These are phyloP conservation scores for Boletus tomentosulus DNA, from an alignment of 768 basidiomycete species.

Conservation along the genomic window DNA sequence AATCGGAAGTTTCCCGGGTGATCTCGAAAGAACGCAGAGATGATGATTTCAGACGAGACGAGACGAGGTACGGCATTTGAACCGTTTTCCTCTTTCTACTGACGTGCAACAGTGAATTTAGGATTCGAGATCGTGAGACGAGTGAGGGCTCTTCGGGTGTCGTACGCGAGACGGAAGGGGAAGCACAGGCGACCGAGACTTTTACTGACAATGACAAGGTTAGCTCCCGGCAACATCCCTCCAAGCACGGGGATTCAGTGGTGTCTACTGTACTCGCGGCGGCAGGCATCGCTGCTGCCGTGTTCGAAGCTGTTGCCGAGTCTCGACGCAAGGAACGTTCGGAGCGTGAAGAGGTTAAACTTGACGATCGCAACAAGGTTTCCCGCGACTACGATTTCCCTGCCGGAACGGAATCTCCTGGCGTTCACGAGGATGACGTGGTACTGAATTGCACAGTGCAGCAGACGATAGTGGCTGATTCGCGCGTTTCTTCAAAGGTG, in stretches of 20 bases:
- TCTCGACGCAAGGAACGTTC: constrained; percentile 1
- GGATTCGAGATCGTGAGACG: not conserved
- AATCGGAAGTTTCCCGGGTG: not conserved
- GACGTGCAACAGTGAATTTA: not conserved
- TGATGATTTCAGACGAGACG: not conserved
- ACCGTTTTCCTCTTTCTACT: not conserved
- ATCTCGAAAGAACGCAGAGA: not conserved
- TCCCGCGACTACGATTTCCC: not conserved
- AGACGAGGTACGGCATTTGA: not conserved
- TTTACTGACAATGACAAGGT: not conserved
- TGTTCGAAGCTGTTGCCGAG: constrained; percentile 8
- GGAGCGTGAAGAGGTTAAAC: not conserved
- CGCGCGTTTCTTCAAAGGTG: not conserved
- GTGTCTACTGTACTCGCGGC: constrained; percentile 10
- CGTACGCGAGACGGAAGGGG: not conserved
- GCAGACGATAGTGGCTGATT: not conserved
- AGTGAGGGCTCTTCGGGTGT: not conserved
- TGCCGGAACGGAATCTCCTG: not conserved
- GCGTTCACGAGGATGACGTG: not conserved
- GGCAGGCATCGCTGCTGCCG: constrained; percentile 10
- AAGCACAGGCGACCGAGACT: not conserved
- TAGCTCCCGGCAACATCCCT: not conserved
- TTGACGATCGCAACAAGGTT: not conserved
- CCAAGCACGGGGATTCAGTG: constrained; percentile 7
- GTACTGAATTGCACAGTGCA: not conserved